A percentile compares a stretch with the other conserved stretches of the same genome.
phyloP scores from a whole-genome alignment of 139 green algal species.

The Coccomyxa sp. region DNA sequence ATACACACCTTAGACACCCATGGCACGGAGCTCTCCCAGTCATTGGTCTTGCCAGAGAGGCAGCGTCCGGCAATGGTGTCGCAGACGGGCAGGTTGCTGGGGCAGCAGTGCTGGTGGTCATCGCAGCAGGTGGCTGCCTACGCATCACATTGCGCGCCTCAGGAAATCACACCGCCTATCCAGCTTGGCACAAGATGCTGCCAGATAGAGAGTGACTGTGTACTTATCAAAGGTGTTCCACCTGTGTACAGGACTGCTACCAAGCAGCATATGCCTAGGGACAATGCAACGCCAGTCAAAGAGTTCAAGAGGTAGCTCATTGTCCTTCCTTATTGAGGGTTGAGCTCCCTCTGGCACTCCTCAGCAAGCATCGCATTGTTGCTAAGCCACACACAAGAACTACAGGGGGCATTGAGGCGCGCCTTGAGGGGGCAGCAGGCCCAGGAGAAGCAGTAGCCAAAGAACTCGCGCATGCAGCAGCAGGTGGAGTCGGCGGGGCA shows the following conservation, averaged over 20 bases:
- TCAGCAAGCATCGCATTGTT: no score
- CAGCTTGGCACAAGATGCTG: not conserved
- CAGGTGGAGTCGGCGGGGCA: constrained; percentile 74
- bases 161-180: no score
- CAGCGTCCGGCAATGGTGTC: constrained; percentile 68
- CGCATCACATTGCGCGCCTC: no score
- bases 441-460: constrained; percentile 78
- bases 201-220: no score
- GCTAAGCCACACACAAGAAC: no score
- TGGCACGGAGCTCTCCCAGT: constrained; percentile 17
- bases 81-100: constrained; percentile 80
- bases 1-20: constrained; percentile 33
- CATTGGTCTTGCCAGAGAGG: constrained; percentile 25
- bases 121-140: constrained; percentile 84
- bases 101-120: constrained; percentile 95
- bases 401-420: not conserved
- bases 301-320: no score
- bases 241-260: no score
- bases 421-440: constrained; percentile 87
- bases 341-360: no score
- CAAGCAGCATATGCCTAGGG: no score
- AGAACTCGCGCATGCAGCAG: constrained; percentile 79
- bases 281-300: no score
- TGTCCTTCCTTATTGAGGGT: no score
- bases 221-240: no score